phyloP scores from a whole-genome alignment of 2,329 filamentous ascomycete genomes.

The Colletotrichum acutatum region DNA sequence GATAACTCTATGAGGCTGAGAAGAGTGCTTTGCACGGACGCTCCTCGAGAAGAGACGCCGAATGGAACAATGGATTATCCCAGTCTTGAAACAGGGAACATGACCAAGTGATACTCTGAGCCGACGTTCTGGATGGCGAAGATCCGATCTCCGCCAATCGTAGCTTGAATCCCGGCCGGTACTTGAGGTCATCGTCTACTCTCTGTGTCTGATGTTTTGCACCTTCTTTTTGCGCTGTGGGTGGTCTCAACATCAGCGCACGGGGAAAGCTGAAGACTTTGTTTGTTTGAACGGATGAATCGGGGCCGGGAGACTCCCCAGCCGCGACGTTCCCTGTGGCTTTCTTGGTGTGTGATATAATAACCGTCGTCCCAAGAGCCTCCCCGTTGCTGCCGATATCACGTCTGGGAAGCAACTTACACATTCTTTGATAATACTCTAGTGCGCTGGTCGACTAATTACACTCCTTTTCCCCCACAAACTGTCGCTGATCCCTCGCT shows the following conservation, averaged over 20 bases:
- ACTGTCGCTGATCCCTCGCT: not conserved
- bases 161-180: not conserved
- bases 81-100: conserved; percentile 32
- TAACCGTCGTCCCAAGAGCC: not conserved
- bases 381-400: not conserved
- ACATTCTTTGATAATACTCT: conserved; percentile 17
- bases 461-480: conserved; percentile 18
- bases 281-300: conserved; percentile 27
- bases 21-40: conserved; percentile 13
- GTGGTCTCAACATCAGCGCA: conserved; percentile 31
- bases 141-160: conserved; percentile 20
- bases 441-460: conserved; percentile 24
- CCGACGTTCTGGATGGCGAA: conserved; percentile 6
- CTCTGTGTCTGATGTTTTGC: conserved; percentile 32
- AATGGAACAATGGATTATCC: conserved; percentile 11
- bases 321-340: not conserved
- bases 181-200: conserved; percentile 24
- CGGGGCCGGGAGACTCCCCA: not conserved
- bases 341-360: not conserved
- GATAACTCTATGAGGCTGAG: conserved; percentile 30
- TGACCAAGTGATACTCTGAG: conserved; percentile 23
- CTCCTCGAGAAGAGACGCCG: not conserved
- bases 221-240: not conserved
- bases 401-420: conserved; percentile 1
- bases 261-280: not conserved